Evolutionary conservation across 345 rosid species (phyloP).

Genomic region (Pseudoturritis turrita): DNA sequence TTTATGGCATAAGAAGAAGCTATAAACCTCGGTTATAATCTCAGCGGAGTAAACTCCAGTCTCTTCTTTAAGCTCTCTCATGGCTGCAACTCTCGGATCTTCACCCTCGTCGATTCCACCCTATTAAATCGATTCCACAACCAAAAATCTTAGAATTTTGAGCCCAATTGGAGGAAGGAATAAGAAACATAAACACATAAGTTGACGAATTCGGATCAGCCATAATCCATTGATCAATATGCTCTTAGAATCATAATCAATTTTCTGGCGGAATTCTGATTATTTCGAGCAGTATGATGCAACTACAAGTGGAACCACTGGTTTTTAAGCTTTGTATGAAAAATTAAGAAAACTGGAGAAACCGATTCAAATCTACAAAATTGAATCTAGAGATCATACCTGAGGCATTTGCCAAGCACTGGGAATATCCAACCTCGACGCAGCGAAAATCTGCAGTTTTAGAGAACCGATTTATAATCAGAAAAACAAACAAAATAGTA

Average conservation of each 20-base stretch:
- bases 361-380: neutral
- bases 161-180: too few species aligned
- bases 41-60: constrained; percentile 83
- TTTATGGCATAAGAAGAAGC: neutral
- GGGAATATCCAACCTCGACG: constrained; percentile 84
- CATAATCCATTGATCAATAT: too few species aligned
- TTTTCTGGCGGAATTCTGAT: too few species aligned
- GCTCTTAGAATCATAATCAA: too few species aligned
- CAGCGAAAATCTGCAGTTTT: constrained; percentile 64
- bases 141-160: too few species aligned
- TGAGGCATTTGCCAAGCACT: constrained; percentile 99
- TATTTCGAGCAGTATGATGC: too few species aligned
- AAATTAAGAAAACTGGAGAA: neutral
- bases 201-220: too few species aligned
- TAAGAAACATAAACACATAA: too few species aligned
- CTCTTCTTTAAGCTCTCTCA: constrained; percentile 89
- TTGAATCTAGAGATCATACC: constrained; percentile 32
- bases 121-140: constrained; percentile 17
- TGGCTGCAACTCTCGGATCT: constrained; percentile 83
- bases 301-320: too few species aligned
- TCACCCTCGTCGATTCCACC: constrained; percentile 90
- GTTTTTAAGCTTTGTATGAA: too few species aligned
- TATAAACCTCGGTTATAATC: constrained; percentile 69
- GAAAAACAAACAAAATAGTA: neutral
- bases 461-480: neutral